Evolutionary conservation across 345 rosid genomes (phyloP).

Genomic region (Stellera chamaejasme): DNA sequence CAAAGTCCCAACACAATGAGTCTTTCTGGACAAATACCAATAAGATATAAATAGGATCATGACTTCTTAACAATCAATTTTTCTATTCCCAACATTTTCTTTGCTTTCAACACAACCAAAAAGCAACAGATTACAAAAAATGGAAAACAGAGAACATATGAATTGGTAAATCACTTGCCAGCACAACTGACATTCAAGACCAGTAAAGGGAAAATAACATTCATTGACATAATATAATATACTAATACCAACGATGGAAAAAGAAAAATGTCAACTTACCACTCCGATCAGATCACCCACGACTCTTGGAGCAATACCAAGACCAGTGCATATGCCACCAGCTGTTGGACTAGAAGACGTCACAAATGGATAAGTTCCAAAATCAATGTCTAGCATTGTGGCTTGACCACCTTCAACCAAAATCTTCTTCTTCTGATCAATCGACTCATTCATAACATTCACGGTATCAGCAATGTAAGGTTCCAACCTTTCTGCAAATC

Average conservation of each 20-base stretch:
- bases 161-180: too few relatives aligned
- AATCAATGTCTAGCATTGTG: conserved; percentile 92
- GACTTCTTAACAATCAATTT: too few relatives aligned
- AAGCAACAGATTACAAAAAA: too few relatives aligned
- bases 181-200: too few relatives aligned
- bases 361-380: conserved; percentile 95
- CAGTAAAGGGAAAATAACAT: too few relatives aligned
- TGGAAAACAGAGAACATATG: too few relatives aligned
- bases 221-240: too few relatives aligned
- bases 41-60: too few relatives aligned
- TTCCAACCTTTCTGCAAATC: conserved; percentile 87
- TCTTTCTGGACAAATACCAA: too few relatives aligned
- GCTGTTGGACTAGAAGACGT: conserved; percentile 98
- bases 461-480: conserved; percentile 87
- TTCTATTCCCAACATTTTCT: too few relatives aligned
- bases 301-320: conserved; percentile 89
- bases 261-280: conserved; percentile 34
- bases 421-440: conserved; percentile 65
- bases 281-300: conserved; percentile 94
- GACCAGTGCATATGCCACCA: conserved; percentile 94
- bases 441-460: conserved; percentile 72
- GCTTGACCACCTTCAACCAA: conserved; percentile 99
- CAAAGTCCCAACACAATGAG: too few relatives aligned
- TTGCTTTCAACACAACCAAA: too few relatives aligned
- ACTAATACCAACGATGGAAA: conserved; percentile 4